These are phyloP conservation scores for Arthrobotrys megalospora DNA, from an alignment of 2,329 filamentous ascomycete species.

Conservation along the genomic window DNA sequence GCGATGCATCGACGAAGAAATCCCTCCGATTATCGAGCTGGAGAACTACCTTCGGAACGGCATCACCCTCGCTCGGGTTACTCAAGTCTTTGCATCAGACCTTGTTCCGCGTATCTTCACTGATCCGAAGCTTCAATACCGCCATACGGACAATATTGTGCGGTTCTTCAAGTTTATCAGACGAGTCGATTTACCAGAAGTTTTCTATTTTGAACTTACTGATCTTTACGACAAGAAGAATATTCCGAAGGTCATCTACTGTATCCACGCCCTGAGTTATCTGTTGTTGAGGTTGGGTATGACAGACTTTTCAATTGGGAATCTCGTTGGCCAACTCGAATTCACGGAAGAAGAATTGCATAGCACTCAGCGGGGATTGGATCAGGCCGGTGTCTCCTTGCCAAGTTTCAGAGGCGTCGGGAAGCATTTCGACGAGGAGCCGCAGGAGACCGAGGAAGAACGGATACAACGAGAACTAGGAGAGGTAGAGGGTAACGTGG, in stretches of 20 bases:
- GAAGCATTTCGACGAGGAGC: conserved; percentile 87
- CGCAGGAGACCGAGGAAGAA: conserved; percentile 89
- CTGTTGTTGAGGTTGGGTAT: conserved; percentile 95
- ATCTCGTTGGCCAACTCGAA: conserved; percentile 93
- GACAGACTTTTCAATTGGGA: conserved; percentile 95
- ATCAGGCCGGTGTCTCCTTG: conserved; percentile 95
- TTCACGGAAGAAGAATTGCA: conserved; percentile 98
- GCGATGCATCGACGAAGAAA: conserved; percentile 84
- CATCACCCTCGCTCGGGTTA: conserved; percentile 93
- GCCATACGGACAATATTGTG: conserved; percentile 98
- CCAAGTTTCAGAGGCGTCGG: conserved; percentile 98
- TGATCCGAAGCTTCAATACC: conserved; percentile 86
- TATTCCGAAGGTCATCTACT: conserved; percentile 98
- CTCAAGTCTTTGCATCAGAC: conserved; percentile 87
- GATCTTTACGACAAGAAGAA: conserved; percentile 99
- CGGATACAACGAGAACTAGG: conserved; percentile 84
- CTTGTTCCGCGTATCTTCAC: conserved; percentile 86
- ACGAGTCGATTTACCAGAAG: conserved; percentile 89
- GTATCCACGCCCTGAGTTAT: conserved; percentile 97
- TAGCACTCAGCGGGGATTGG: conserved; percentile 94
- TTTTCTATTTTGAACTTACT: conserved; percentile 97
- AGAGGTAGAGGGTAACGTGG: conserved; percentile 80
- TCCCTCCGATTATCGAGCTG: conserved; percentile 92
- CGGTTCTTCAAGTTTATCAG: conserved; percentile 95
- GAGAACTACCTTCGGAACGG: conserved; percentile 94